These are phyloP conservation scores for Boletus pseudopeckii DNA, from an alignment of 768 basidiomycete species.

Conservation along the genomic window DNA sequence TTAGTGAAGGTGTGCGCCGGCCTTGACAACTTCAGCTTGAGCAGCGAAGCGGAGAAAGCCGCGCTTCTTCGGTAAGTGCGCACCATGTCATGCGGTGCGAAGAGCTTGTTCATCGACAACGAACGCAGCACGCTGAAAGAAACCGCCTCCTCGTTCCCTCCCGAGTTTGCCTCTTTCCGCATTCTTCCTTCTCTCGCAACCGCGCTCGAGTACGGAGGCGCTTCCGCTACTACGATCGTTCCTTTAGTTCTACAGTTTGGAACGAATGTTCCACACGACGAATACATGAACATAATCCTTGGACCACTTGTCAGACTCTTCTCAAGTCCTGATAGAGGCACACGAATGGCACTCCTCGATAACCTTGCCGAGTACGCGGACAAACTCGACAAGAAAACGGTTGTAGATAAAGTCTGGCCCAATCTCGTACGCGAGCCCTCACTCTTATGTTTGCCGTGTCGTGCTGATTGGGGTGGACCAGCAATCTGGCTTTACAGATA, in stretches of 20 bases:
- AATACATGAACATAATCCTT: conserved; percentile 67
- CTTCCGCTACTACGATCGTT: conserved; percentile 71
- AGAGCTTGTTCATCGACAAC: not conserved
- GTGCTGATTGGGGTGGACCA: conserved; percentile 27
- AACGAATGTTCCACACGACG: conserved; percentile 60
- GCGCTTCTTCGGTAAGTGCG: conserved; percentile 58
- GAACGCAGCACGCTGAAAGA: conserved; percentile 70
- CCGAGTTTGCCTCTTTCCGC: conserved; percentile 78
- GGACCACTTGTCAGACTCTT: conserved; percentile 81
- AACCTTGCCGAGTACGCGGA: conserved; percentile 80
- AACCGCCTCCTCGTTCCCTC: conserved; percentile 73
- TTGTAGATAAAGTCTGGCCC: conserved; percentile 89
- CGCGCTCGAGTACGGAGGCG: conserved; percentile 75
- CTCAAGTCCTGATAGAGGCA: conserved; percentile 87
- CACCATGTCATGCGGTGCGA: not conserved
- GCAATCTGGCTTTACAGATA: conserved; percentile 97
- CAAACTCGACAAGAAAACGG: conserved; percentile 79
- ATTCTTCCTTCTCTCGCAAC: conserved; percentile 85
- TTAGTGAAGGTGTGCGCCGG: conserved; percentile 83
- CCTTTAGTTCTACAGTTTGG: conserved; percentile 85
- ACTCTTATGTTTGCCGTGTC: no score
- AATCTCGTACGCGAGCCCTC: conserved; percentile 57
- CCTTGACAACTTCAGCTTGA: conserved; percentile 80
- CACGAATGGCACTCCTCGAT: conserved; percentile 90
- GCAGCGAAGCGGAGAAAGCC: conserved; percentile 76